Conservation (phyloP, 176 grass and related monocot genomes). For the Aegilops speltoides region DNA sequence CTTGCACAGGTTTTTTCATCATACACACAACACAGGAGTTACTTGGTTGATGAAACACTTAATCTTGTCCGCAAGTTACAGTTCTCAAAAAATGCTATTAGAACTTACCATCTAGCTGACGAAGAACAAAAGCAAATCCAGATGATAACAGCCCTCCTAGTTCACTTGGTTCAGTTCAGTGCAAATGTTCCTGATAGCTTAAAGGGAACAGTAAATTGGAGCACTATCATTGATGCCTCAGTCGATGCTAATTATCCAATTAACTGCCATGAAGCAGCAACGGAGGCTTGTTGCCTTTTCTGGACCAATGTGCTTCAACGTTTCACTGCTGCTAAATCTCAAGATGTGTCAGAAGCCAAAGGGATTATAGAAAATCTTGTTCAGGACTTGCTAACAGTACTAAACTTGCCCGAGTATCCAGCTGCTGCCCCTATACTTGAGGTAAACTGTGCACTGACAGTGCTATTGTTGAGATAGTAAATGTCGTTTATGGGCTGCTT, state of each 20-base stretch:
- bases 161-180: slow-evolving; percentile 98
- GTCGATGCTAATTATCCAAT: slow-evolving; percentile 69
- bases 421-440: slow-evolving; percentile 93
- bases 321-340: slow-evolving; percentile 80
- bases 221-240: slow-evolving; percentile 66
- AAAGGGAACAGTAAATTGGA: slow-evolving; percentile 75
- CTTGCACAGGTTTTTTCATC: slow-evolving; percentile 78
- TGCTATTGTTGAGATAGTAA: slow-evolving; percentile 31
- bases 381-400: slow-evolving; percentile 75
- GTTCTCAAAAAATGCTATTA: slow-evolving; percentile 81
- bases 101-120: slow-evolving; percentile 90
- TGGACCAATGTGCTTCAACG: slow-evolving; percentile 93
- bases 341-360: slow-evolving; percentile 85
- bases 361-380: slow-evolving; percentile 95
- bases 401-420: slow-evolving; percentile 97
- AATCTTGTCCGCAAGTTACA: slow-evolving; percentile 91
- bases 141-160: slow-evolving; percentile 94
- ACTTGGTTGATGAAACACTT: slow-evolving; percentile 96
- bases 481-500: slow-evolving; percentile 1
- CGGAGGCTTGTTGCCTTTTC: slow-evolving; percentile 71
- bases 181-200: slow-evolving; percentile 79
- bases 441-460: slow-evolving; percentile 50
- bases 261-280: slow-evolving; percentile 81
- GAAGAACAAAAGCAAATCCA: slow-evolving; percentile 99
- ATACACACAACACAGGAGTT: slow-evolving; percentile 80